Evolutionary conservation across 2,329 filamentous ascomycete species (phyloP).

Genomic region (Botrytis sinoallii): DNA sequence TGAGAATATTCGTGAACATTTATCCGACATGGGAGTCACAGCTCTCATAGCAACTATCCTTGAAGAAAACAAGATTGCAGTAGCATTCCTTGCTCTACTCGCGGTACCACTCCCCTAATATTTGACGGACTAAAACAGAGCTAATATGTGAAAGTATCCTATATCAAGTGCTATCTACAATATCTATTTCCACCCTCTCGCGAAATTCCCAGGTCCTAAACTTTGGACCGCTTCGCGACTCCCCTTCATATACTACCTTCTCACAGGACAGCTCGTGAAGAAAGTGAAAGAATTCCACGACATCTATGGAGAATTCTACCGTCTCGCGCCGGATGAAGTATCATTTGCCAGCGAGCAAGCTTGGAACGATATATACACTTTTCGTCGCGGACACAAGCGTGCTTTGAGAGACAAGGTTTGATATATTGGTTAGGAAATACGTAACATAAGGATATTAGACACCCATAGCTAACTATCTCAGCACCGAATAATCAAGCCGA

Average conservation of each 20-base stretch:
- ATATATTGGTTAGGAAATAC: neutral
- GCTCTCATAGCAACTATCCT: neutral
- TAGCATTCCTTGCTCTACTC: neutral
- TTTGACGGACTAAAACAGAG: neutral
- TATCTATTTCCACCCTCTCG: neutral
- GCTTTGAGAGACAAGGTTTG: neutral
- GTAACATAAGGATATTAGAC: too few relatives aligned
- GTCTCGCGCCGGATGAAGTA: neutral
- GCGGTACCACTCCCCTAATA: neutral
- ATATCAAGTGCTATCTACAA: neutral
- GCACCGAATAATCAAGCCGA: neutral
- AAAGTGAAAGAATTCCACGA: slow-evolving; percentile 4
- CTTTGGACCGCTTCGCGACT: neutral
- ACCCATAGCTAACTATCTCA: too few relatives aligned
- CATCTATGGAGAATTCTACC: neutral
- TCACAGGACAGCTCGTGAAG: neutral
- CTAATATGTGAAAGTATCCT: neutral
- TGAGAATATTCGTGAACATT: neutral
- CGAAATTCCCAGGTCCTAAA: neutral
- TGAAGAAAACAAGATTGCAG: neutral
- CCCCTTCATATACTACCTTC: neutral
- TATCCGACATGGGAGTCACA: neutral
- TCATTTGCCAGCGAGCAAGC: neutral
- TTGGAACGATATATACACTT: neutral
- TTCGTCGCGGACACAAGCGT: neutral